Evolutionary conservation across 306 rosid species (phyloP).

Genomic region (Fagus sylvatica): DNA sequence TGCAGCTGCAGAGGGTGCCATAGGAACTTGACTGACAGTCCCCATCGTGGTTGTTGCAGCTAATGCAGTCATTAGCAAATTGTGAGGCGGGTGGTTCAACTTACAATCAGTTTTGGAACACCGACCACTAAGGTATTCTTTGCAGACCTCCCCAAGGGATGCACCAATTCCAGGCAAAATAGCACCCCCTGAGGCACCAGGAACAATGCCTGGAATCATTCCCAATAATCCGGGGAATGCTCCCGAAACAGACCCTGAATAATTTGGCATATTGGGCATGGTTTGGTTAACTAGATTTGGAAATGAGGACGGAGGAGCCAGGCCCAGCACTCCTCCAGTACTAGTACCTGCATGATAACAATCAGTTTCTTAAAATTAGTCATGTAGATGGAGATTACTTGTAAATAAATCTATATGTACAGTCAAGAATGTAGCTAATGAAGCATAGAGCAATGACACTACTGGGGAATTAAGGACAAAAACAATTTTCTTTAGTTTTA

Average conservation of each 20-base stretch:
- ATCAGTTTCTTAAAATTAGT: conserved; percentile 19
- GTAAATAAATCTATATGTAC: conserved; percentile 7
- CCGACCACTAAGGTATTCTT: conserved; percentile 91
- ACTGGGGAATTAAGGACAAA: background rate
- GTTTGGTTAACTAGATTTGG: conserved; percentile 92
- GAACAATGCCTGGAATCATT: conserved; percentile 91
- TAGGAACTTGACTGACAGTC: conserved; percentile 89
- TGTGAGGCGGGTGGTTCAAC: conserved; percentile 96
- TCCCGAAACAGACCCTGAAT: conserved; percentile 95
- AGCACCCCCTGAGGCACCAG: conserved; percentile 97
- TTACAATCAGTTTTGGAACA: conserved; percentile 91
- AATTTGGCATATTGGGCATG: conserved; percentile 99
- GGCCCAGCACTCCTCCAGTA: conserved; percentile 79
- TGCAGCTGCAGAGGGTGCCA: conserved; percentile 99
- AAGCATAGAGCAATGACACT: background rate
- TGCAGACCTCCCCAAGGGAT: conserved; percentile 92
- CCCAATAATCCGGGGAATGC: conserved; percentile 96
- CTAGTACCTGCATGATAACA: conserved; percentile 57
- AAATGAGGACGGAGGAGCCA: conserved; percentile 73
- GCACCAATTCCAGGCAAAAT: conserved; percentile 97
- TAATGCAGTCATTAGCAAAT: conserved; percentile 90
- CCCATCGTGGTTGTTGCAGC: conserved; percentile 97
- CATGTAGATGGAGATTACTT: background rate
- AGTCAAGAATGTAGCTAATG: background rate
- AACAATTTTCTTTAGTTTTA: background rate